phyloP scores from a whole-genome alignment of 257 asterid genomes.

The Jacaranda mimosifolia region DNA sequence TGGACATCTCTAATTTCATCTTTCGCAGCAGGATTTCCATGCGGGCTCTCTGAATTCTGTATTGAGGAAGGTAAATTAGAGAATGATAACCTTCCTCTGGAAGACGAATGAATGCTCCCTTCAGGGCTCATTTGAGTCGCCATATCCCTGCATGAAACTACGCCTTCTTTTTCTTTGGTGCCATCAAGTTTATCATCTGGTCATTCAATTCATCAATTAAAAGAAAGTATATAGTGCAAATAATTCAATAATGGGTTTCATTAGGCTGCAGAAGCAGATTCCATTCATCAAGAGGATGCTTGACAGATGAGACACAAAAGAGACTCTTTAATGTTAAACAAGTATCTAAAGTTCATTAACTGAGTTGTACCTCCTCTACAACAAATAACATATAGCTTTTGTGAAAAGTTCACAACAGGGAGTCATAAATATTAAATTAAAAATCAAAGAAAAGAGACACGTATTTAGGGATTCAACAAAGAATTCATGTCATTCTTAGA shows the following conservation, averaged over 20 bases:
- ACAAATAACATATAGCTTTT: no score
- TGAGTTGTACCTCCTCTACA: no score
- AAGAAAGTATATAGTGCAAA: not conserved
- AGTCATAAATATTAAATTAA: no score
- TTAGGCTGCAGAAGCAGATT: not conserved
- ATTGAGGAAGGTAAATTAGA: constrained; percentile 50
- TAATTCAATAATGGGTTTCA: not conserved
- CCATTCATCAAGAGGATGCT: no score
- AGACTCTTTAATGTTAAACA: not conserved
- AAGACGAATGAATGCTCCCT: constrained; percentile 65
- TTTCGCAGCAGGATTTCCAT: constrained; percentile 41
- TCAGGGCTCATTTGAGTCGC: constrained; percentile 96
- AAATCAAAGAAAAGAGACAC: no score
- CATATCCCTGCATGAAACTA: constrained; percentile 72
- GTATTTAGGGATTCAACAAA: not conserved
- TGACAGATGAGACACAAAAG: not conserved
- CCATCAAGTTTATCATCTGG: constrained; percentile 58
- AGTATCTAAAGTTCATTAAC: not conserved
- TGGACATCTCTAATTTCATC: constrained; percentile 83
- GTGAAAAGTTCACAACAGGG: no score
- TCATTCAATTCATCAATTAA: constrained; percentile 28
- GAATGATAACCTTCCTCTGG: constrained; percentile 56
- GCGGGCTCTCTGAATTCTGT: constrained; percentile 33
- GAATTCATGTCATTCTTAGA: not conserved
- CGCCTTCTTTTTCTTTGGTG: constrained; percentile 50